Base-by-base conservation (phyloP, 2,329 filamentous ascomycete species). In the Pseudonectria foliicola region DNA sequence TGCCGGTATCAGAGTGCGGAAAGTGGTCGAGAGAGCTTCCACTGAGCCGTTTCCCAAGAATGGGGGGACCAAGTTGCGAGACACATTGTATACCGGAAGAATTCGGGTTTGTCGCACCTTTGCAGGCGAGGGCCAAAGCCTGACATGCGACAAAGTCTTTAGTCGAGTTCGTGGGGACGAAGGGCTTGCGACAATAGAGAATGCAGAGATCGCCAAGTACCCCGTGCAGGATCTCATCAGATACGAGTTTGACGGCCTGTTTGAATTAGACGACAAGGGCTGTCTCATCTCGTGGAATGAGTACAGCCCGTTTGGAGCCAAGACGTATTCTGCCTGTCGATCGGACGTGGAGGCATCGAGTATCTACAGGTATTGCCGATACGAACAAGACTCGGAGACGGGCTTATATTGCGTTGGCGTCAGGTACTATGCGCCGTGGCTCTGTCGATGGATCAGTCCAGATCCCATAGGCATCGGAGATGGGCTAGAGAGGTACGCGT, bases 231-330 rank as follows among this genome's bases (percentile, higher is more conserved):
- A n/a, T n/a, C n/a, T n/a, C n/a, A n/a, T n/a, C n/a, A n/a, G n/a
- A n/a, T n/a, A n/a, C n/a, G n/a, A n/a, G n/a, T n/a, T n/a, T n/a
- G n/a, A n/a, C n/a, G n/a, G n/a, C n/a, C n/a, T n/a, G n/a, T n/a
- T n/a, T n/a, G 31, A 40, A 25, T 27, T 37, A 2, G 38, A 40
- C 13, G 10, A 18, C 13, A 7, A 18, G 10, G 34, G 24, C 2
- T 30, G 27, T 6, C 26, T 40, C 8, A 15, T 40, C 11, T 33
- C 38, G n/a, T 40, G 37, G 13, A 34, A 40, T 11, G 38, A 40
- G 13, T 37, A 34, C n/a, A 33, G 11, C 1, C 34, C 34, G 1
- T 40, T 37, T 25, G 34, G 38, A 6, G 21, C 21, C 3, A 2
- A 16, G 12, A 28, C 16, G 4, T 35, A 35, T 27, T 23, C 29